Base-by-base conservation (phyloP, 1,139 yeast species). In the Martiniozyma asiatica region DNA sequence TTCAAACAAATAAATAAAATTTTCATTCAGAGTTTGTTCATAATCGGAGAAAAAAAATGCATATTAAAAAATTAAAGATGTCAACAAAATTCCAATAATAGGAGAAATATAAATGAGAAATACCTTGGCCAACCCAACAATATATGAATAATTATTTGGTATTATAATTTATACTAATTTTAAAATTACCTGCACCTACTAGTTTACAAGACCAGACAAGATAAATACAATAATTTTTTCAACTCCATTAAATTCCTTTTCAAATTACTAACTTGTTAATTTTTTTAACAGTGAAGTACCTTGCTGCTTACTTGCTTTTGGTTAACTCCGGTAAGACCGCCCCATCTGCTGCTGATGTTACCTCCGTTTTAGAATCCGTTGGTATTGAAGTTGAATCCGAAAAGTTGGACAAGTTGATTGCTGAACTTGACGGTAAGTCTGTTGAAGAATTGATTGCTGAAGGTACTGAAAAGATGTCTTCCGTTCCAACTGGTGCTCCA, bases 291-390 rank as follows among this genome's bases (percentile, higher is more conserved):
- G 73, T 79, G 92, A 79, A 77, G 73, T 79, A 79, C 73, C 71
- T 79, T 66, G 89, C 92, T 67, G 87, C 92, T 65, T 79, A 79
- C 73, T 72, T 79, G 63, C 73, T 78, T 64, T 74, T 79, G 63
- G 79, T 72, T 64, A 80, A 79, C 62, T 81, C 87, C 61, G 89
- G 89, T 61, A 76, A 75, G 71, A 59, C 78, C 51, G 48, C 79
- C 53, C 87, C 89, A 65, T 63, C 81, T 46, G 75, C 82, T 50
- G 65, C 73, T 49, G 80, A 76, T 58, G 68, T 79, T 63, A 58
- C 77, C 58, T 59, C 73, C 45, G 75, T 79, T 53, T 68, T 79
- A 58, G 72, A 73, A 54, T 62, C 87, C 37, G 87, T 76, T 46
- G 84, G 84, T 58, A 70, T 74, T 47, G 89, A 79, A 58, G 77